Base-by-base conservation (phyloP, 164 flowering plant species). In the Nymphaea thermarum region DNA sequence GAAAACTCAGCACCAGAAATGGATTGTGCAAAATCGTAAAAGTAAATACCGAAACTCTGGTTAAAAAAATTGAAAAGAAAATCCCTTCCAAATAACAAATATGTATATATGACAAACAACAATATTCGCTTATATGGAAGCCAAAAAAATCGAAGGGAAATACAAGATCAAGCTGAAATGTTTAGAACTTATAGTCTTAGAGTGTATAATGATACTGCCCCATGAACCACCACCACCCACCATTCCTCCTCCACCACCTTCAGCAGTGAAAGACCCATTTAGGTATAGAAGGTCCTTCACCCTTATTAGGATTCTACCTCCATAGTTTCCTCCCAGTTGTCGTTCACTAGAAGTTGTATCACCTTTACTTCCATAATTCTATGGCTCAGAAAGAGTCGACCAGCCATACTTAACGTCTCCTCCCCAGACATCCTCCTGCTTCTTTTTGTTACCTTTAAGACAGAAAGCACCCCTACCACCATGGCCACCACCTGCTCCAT, bases 391-490 rank as follows among this genome's bases (percentile, higher is more conserved):
- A 71, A 90, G 82, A 62, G 82, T 75, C 11, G 90, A 81, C 98
- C 98, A 93, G 57, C 85, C 74, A 80, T 93, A 93, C 68, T n/a
- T n/a, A n/a, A 85, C 93, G 80, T 93, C 98, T 68, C 98, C 98
- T 71, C 98, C 98, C 98, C 98, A 93, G 69, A 61, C 68, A 66
- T 73, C 83, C 57, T 86, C 79, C 70, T 75, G 60, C 42, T 17
- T n/a, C n/a, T 61, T 61, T 8, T 61, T 11, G 66, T 85, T 85
- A 51, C 65, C 78, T 76, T 77, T 83, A 70, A 71, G 18, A 75
- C 98, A 93, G 67, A 91, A 84, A 65, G 98, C 98, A 51, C 98
- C 98, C 42, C 98, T 82, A 6, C 98, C 98, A 67, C 98, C 98
- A 82, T 93, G 91, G 66, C 98, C 98, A 71, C 98, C 98, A 68